Evolutionary conservation across 2,329 filamentous ascomycete species (phyloP).

Genomic region (Lizonia empirigonia): DNA sequence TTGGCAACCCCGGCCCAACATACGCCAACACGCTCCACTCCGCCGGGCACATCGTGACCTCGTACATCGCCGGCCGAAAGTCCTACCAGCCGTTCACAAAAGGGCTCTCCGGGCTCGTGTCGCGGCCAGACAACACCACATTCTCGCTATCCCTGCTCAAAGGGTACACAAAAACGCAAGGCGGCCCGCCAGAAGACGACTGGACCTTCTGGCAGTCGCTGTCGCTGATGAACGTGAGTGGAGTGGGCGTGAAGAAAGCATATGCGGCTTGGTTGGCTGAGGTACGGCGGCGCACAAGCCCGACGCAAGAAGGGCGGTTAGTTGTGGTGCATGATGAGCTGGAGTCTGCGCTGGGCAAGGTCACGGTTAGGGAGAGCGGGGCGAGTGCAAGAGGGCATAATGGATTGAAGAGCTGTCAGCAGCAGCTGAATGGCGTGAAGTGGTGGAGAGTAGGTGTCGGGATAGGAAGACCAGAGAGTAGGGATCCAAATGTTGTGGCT

Average conservation of each 20-base stretch:
- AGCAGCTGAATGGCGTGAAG: slow-evolving; percentile 40
- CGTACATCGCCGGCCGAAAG: slow-evolving; percentile 39
- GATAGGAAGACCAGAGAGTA: slow-evolving; percentile 78
- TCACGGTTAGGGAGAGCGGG: slow-evolving; percentile 68
- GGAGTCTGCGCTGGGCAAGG: slow-evolving; percentile 70
- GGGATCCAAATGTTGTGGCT: slow-evolving; percentile 71
- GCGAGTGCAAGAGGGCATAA: slow-evolving; percentile 53
- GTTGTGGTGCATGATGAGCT: slow-evolving; percentile 90
- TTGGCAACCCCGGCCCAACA: slow-evolving; percentile 75
- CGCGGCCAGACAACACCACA: slow-evolving; percentile 32
- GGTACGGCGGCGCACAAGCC: slow-evolving; percentile 14
- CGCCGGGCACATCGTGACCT: slow-evolving; percentile 80
- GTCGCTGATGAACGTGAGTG: slow-evolving; percentile 83
- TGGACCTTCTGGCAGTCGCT: slow-evolving; percentile 76
- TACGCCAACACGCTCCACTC: slow-evolving; percentile 84
- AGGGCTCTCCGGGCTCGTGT: slow-evolving; percentile 38
- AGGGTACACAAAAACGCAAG: slow-evolving; percentile 24
- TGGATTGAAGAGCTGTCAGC: slow-evolving; percentile 51
- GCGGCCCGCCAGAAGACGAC: slow-evolving; percentile 38
- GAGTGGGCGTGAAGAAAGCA: slow-evolving; percentile 69
- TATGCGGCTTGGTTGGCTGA: slow-evolving; percentile 61
- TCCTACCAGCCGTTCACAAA: slow-evolving; percentile 39
- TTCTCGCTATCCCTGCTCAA: slow-evolving; percentile 56
- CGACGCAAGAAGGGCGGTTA: slow-evolving; percentile 55
- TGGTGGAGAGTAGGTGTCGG: slow-evolving; percentile 75